Percentiles rank a stretch among this genome's conserved stretches.
phyloP scores from a whole-genome alignment of 116 monocot species.

The Trichopus zeylanicus region DNA sequence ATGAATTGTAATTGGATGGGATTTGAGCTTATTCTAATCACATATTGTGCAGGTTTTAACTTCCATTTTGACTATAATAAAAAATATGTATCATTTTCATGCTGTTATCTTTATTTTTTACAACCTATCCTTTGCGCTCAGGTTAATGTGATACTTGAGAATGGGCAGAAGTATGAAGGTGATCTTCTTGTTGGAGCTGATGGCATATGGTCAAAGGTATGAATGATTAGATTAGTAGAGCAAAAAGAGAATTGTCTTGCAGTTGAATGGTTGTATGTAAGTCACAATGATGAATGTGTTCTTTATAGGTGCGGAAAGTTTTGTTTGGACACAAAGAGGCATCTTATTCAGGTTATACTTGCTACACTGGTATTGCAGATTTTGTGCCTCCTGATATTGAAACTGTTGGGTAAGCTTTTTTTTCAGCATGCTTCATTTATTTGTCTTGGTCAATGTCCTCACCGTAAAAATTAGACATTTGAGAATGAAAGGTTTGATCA shows the following conservation, averaged over 20 bases:
- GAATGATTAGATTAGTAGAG: not conserved
- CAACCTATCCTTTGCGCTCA: slow-evolving; percentile 15
- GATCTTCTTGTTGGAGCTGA: slow-evolving; percentile 98
- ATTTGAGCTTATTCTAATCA: not conserved
- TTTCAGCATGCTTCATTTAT: not conserved
- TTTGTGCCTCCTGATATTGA: slow-evolving; percentile 98
- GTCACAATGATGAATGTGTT: not conserved
- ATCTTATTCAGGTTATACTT: slow-evolving; percentile 90
- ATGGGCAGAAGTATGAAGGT: slow-evolving; percentile 78
- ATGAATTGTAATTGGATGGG: not conserved
- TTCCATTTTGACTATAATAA: too few species aligned
- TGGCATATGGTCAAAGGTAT: slow-evolving; percentile 94
- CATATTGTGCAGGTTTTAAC: too few species aligned
- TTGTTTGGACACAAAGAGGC: slow-evolving; percentile 79
- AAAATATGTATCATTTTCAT: not conserved
- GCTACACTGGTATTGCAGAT: slow-evolving; percentile 98
- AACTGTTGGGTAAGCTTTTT: slow-evolving; percentile 67
- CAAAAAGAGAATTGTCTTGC: not conserved
- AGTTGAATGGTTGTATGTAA: not conserved
- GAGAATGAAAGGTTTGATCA: not conserved
- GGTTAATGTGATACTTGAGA: slow-evolving; percentile 82
- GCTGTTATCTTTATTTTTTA: not conserved
- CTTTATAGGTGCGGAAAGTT: slow-evolving; percentile 61
- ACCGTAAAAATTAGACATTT: not conserved
- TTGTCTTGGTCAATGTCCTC: too few species aligned